Evolutionary conservation across 2,329 filamentous ascomycete genomes (phyloP), one percentile per base, ranked within the genome.

Genomic region (Claviceps sp.): DNA sequence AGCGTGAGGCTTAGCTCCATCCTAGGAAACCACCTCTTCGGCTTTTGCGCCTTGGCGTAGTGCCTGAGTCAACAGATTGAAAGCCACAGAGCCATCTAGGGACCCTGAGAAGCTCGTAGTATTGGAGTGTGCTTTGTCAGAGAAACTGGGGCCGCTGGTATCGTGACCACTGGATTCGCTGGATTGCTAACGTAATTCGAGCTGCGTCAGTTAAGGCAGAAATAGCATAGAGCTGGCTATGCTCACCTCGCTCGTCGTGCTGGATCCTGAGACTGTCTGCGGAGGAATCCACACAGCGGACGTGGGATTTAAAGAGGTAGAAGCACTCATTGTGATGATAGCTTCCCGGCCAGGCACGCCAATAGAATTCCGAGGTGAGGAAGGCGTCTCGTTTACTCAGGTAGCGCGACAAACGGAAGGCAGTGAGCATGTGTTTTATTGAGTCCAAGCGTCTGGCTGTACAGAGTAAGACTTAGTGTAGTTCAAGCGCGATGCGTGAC

Each of bases 201-300:
- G 16, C n/a, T 24, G 26, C 24, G 44, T 48, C 30, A 52, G 50
- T 48, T 1, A 26, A 42, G n/a, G 5, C 1, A n/a, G 14, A 14
- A 16, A 16, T 4, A 50, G 13, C 34, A 16, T 14, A 4, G 39
- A 17, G 17, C 11, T n/a, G 6, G 6, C 11, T 14, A 40, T 16
- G 34, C 53, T 52, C 37, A 55, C 53, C 44, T 55, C 53, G 44
- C 53, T 52, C 2, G 19, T 44, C 11, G 44, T 45, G 22, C 47
- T 52, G 2, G 47, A 55, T 10, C 8, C n/a, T 4, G 37, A 39
- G 13, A 14, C 11, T 6, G 42, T 19, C 14, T 43, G 46, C 1
- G 44, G 50, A 30, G 26, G 26, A 19, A 48, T 34, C 53, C 53
- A 55, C 30, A 48, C 43, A 39, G 44, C 53, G 14, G 47, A 52